Percentiles rank a stretch among this genome's conserved stretches.
These are phyloP conservation scores for Xylariaceae sp. DNA, from an alignment of 2,329 filamentous ascomycete species.

Conservation along the genomic window DNA sequence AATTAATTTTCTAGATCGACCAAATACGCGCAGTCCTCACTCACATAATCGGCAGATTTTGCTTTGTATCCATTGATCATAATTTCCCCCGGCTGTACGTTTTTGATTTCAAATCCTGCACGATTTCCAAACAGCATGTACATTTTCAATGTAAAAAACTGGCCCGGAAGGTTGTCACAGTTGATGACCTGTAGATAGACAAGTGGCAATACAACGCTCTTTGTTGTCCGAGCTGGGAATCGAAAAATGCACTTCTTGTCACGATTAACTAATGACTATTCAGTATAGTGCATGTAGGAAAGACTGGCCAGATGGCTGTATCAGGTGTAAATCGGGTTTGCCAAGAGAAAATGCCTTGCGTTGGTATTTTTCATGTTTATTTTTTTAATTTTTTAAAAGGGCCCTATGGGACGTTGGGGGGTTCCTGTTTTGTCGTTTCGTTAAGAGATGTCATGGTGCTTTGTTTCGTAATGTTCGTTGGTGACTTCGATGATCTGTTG, in stretches of 20 bases:
- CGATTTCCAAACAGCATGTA: slow-evolving; percentile 7
- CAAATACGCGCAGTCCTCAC: slow-evolving; percentile 11
- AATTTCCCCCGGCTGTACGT: slow-evolving; percentile 12
- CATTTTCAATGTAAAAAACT: slow-evolving; percentile 4
- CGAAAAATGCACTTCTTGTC: not conserved
- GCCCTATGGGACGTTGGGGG: not conserved
- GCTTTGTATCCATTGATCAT: slow-evolving; percentile 15
- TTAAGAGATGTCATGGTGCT: not conserved
- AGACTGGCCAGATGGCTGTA: too few relatives aligned
- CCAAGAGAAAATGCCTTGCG: not conserved
- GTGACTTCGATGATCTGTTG: slow-evolving; percentile 7
- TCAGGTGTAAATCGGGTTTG: too few relatives aligned
- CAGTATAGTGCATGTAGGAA: too few relatives aligned
- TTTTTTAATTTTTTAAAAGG: too few relatives aligned
- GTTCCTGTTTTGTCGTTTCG: not conserved
- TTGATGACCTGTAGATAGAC: slow-evolving; percentile 8
- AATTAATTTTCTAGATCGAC: slow-evolving; percentile 9
- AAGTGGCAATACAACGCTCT: slow-evolving; percentile 12
- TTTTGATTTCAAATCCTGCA: slow-evolving; percentile 3
- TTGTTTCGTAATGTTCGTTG: not conserved
- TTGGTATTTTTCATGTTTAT: too few relatives aligned
- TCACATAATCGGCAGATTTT: slow-evolving; percentile 7
- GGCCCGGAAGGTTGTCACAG: slow-evolving; percentile 3
- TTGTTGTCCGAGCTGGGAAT: slow-evolving; percentile 8
- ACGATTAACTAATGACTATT: slow-evolving; percentile 8